These are phyloP conservation scores for Posidonia oceanica DNA, from an alignment of 116 monocot genomes.

Conservation along the genomic window DNA sequence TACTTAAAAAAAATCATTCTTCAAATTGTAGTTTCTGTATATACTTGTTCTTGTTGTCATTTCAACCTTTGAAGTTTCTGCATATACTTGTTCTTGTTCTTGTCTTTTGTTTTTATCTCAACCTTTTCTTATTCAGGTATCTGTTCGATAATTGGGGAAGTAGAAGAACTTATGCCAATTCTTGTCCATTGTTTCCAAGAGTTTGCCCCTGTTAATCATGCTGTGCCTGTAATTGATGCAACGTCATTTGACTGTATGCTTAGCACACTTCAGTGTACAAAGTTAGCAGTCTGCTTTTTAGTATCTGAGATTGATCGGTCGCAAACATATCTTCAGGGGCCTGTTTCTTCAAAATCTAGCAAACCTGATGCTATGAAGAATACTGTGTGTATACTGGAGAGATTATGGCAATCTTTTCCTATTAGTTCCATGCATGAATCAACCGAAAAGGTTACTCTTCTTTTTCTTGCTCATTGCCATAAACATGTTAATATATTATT, in stretches of 20 bases:
- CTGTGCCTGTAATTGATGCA: constrained; percentile 22
- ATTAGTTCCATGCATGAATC: constrained; percentile 16
- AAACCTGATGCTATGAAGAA: constrained; percentile 6
- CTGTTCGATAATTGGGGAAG: constrained; percentile 21
- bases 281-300: constrained; percentile 27
- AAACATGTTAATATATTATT: background rate
- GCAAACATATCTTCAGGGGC: constrained; percentile 5
- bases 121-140: constrained; percentile 20
- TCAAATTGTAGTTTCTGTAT: background rate
- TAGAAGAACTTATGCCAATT: constrained; percentile 59
- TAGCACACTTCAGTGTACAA: constrained; percentile 47
- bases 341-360: constrained; percentile 4
- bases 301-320: constrained; percentile 23
- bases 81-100: background rate
- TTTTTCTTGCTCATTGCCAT: constrained; percentile 5
- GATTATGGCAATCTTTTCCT: constrained; percentile 53
- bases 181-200: constrained; percentile 64
- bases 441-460: constrained; percentile 33
- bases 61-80: background rate
- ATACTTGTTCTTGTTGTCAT: background rate
- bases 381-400: constrained; percentile 21
- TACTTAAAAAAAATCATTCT: background rate
- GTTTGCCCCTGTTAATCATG: constrained; percentile 27
- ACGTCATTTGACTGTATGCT: constrained; percentile 50
- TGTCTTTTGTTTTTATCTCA: background rate